Evolutionary conservation across 805 yeast species (phyloP).

Genomic region (Suhomyces pyralidae): DNA sequence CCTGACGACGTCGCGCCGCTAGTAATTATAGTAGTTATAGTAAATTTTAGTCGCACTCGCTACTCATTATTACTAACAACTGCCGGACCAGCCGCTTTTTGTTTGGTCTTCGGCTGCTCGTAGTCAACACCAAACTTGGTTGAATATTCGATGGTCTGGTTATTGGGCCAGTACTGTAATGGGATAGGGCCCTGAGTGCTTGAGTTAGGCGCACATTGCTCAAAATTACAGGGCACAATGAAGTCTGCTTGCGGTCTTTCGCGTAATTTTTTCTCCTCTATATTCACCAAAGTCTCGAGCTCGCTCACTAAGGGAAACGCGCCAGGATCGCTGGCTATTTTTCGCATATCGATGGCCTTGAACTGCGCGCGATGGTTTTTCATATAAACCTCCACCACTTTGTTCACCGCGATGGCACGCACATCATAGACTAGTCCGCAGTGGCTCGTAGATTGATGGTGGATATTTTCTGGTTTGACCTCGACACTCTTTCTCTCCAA

Average conservation of each 20-base stretch:
- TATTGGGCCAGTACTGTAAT: slow-evolving; percentile 32
- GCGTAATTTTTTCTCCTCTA: slow-evolving; percentile 14
- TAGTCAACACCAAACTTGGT: slow-evolving; percentile 18
- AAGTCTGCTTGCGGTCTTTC: slow-evolving; percentile 10
- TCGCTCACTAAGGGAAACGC: slow-evolving; percentile 16
- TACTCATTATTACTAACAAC: background rate
- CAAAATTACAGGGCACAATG: slow-evolving; percentile 9
- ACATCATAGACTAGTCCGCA: slow-evolving; percentile 25
- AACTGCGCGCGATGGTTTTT: slow-evolving; percentile 12
- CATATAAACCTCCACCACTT: slow-evolving; percentile 30
- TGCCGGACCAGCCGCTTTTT: background rate
- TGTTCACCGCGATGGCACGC: slow-evolving; percentile 33
- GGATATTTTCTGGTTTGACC: slow-evolving; percentile 12
- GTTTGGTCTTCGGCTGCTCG: background rate
- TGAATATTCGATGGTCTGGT: slow-evolving; percentile 36
- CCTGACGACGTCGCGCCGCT: background rate
- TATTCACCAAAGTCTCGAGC: slow-evolving; percentile 17
- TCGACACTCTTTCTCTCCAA: slow-evolving; percentile 51
- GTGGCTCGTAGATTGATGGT: slow-evolving; percentile 13
- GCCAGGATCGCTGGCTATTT: slow-evolving; percentile 13
- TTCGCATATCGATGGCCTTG: slow-evolving; percentile 8
- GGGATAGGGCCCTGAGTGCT: slow-evolving; percentile 11
- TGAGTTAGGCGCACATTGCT: slow-evolving; percentile 17
- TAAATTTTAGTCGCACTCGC: background rate
- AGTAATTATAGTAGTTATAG: too few species aligned